phyloP scores from a whole-genome alignment of 768 basidiomycete species.

The Lentinula raphanica region DNA sequence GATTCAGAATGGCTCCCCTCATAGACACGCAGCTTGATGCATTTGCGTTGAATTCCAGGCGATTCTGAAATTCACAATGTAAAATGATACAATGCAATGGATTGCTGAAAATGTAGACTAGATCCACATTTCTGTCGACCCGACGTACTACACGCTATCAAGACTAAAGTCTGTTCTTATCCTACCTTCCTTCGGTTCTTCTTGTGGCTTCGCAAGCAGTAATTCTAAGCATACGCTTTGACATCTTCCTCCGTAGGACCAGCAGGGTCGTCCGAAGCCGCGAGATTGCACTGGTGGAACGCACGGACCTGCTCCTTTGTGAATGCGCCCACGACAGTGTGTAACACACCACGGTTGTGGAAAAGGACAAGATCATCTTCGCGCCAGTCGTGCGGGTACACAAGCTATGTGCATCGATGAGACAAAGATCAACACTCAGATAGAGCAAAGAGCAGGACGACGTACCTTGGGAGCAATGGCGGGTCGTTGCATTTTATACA shows the following conservation, averaged over 20 bases:
- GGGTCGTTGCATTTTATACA: constrained; percentile 86
- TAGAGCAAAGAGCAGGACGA: neutral
- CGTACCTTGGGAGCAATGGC: constrained; percentile 70
- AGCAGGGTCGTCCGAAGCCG: constrained; percentile 64
- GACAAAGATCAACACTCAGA: neutral
- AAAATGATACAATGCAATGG: too few species aligned
- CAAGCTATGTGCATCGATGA: constrained; percentile 24
- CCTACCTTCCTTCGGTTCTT: too few species aligned
- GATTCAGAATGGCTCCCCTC: too few species aligned
- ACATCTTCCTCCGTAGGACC: constrained; percentile 70
- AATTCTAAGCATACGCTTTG: constrained; percentile 46
- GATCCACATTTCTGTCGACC: too few species aligned
- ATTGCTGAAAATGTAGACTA: too few species aligned
- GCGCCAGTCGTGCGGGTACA: constrained; percentile 57
- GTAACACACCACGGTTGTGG: constrained; percentile 80
- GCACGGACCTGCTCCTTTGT: constrained; percentile 59
- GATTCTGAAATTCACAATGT: too few species aligned
- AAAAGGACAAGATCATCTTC: constrained; percentile 76
- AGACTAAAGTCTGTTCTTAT: too few species aligned
- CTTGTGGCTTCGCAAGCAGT: too few species aligned
- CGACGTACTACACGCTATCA: too few species aligned
- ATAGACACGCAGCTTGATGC: too few species aligned
- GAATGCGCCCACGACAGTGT: constrained; percentile 79
- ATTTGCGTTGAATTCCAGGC: too few species aligned
- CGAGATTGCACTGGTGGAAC: constrained; percentile 88